phyloP scores from a whole-genome alignment of 768 basidiomycete genomes.

The Butyriboletus loyo region DNA sequence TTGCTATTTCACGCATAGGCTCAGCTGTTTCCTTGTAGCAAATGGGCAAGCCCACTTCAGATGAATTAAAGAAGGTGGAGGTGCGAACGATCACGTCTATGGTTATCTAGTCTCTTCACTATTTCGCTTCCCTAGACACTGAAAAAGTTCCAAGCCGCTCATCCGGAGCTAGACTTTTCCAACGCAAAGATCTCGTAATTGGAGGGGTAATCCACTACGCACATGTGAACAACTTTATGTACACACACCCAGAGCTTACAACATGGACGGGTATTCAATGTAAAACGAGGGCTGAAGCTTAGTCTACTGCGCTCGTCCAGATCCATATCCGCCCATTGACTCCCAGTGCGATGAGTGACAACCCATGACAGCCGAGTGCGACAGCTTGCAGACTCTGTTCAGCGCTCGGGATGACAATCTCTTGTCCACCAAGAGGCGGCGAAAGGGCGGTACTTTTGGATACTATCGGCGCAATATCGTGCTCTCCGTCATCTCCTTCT shows the following conservation, averaged over 20 bases:
- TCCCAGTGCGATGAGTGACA: conserved; percentile 23
- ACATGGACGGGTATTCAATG: neutral
- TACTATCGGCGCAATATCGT: neutral
- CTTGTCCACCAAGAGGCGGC: conserved; percentile 16
- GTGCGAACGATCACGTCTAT: conserved; percentile 34
- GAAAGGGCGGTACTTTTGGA: conserved; percentile 12
- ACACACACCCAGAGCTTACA: neutral
- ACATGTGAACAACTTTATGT: neutral
- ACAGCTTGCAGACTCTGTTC: conserved; percentile 36
- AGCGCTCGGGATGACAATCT: conserved; percentile 19
- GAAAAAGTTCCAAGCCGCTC: conserved; percentile 83
- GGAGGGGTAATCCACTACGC: neutral
- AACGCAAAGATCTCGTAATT: conserved; percentile 79
- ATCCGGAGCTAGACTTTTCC: conserved; percentile 94
- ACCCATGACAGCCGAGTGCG: conserved; percentile 43
- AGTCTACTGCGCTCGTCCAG: conserved; percentile 24
- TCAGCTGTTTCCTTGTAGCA: conserved; percentile 46
- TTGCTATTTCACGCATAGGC: neutral
- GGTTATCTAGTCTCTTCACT: neutral
- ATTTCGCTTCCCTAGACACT: conserved; percentile 51
- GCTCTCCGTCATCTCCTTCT: conserved; percentile 24
- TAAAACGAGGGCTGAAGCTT: neutral
- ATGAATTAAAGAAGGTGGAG: conserved; percentile 92
- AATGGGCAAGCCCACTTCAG: conserved; percentile 95
- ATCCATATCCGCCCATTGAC: conserved; percentile 22